A percentile compares a stretch with the other conserved stretches of the same genome.
phyloP scores from a whole-genome alignment of 495 filamentous ascomycete species.

The Xylona heveae region DNA sequence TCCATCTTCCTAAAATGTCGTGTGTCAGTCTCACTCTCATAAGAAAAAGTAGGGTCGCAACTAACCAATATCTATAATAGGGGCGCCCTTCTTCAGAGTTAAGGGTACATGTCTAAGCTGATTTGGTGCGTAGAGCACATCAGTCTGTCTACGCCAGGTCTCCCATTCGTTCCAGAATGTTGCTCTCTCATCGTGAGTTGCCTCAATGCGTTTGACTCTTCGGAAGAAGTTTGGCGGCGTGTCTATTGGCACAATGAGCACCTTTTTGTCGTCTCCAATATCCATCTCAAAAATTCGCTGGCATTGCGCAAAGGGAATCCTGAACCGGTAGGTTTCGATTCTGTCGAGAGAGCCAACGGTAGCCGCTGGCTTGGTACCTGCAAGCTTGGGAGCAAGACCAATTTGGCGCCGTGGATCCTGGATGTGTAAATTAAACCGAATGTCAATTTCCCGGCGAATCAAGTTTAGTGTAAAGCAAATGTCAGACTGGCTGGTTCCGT shows the following conservation, averaged over 20 bases:
- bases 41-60: not conserved
- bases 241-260: slow-evolving; percentile 35
- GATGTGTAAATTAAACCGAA: slow-evolving; percentile 22
- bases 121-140: slow-evolving; percentile 31
- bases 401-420: slow-evolving; percentile 13
- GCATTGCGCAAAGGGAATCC: slow-evolving; percentile 43
- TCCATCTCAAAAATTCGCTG: slow-evolving; percentile 28
- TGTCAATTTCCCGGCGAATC: slow-evolving; percentile 17
- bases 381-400: slow-evolving; percentile 15
- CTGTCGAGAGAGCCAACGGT: slow-evolving; percentile 11
- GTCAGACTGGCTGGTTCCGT: not conserved
- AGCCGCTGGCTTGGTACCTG: slow-evolving; percentile 14
- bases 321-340: slow-evolving; percentile 25
- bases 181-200: slow-evolving; percentile 18
- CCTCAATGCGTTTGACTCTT: slow-evolving; percentile 20
- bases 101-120: slow-evolving; percentile 21
- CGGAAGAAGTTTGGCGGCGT: slow-evolving; percentile 45
- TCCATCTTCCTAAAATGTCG: slow-evolving; percentile 36
- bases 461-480: slow-evolving; percentile 23
- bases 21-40: slow-evolving; percentile 15
- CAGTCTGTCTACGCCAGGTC: slow-evolving; percentile 55
- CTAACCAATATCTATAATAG: slow-evolving; percentile 58
- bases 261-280: slow-evolving; percentile 12
- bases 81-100: slow-evolving; percentile 29
- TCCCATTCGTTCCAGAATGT: slow-evolving; percentile 42